phyloP scores from a whole-genome alignment of 345 rosid genomes.

The Sisymbrium altissimum region DNA sequence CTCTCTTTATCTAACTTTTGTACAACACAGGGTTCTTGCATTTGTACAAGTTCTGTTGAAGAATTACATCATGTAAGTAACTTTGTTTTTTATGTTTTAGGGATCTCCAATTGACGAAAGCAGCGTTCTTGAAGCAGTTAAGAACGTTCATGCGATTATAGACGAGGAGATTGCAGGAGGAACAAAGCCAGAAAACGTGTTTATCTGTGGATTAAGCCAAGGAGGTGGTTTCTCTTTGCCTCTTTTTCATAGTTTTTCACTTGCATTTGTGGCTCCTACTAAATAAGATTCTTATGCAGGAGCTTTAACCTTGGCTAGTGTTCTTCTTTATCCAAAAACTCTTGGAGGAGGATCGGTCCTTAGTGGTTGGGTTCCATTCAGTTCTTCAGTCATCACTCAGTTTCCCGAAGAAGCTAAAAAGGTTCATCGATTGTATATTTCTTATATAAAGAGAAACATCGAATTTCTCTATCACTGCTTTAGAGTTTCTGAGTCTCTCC shows the following conservation, averaged over 20 bases:
- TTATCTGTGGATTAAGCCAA: constrained; percentile 88
- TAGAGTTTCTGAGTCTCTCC: too few species aligned
- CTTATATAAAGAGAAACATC: too few species aligned
- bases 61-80: neutral
- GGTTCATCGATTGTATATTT: too few species aligned
- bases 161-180: constrained; percentile 69
- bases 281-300: constrained; percentile 38
- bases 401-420: too few species aligned
- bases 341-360: constrained; percentile 80
- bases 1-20: neutral
- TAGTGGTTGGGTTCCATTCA: constrained; percentile 89
- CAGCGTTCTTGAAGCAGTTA: constrained; percentile 62
- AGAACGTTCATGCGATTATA: constrained; percentile 67
- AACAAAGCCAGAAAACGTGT: constrained; percentile 56
- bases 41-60: neutral
- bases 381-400: constrained; percentile 45
- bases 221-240: constrained; percentile 54
- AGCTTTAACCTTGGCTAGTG: constrained; percentile 78
- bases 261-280: neutral
- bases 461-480: too few species aligned
- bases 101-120: constrained; percentile 67
- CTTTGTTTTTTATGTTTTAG: constrained; percentile 29
- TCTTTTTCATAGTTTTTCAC: neutral
- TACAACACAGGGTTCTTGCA: neutral
- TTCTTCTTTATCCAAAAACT: constrained; percentile 67